Evolutionary conservation across 2,329 filamentous ascomycete genomes (phyloP).

Genomic region (Aureobasidium sp.): DNA sequence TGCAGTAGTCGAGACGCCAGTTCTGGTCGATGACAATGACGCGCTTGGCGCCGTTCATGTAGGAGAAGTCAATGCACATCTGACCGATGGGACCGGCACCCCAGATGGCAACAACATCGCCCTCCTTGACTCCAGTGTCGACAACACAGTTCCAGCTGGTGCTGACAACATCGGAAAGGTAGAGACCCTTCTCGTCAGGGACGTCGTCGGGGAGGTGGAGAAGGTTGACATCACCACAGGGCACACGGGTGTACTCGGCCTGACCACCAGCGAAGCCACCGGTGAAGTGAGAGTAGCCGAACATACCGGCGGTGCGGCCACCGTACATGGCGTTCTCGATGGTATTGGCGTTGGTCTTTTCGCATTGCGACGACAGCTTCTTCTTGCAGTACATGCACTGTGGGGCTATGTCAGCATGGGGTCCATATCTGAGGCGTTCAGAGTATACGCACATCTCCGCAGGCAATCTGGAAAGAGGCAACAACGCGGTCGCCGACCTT

Average conservation of each 20-base stretch:
- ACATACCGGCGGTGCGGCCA: constrained; percentile 61
- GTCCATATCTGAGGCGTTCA: not conserved
- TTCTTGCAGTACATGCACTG: constrained; percentile 70
- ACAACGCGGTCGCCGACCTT: constrained; percentile 58
- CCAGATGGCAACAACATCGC: constrained; percentile 75
- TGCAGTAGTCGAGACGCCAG: constrained; percentile 62
- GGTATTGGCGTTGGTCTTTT: constrained; percentile 69
- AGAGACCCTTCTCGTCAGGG: constrained; percentile 78
- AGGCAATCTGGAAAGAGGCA: constrained; percentile 78
- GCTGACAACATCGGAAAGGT: constrained; percentile 69
- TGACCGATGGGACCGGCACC: constrained; percentile 83
- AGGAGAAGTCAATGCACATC: constrained; percentile 62
- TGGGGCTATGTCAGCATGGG: not conserved
- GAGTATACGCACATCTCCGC: constrained; percentile 29
- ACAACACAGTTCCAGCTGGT: constrained; percentile 79
- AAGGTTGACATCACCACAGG: constrained; percentile 72
- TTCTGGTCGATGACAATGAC: constrained; percentile 76
- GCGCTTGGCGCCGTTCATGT: constrained; percentile 64
- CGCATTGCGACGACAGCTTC: constrained; percentile 73
- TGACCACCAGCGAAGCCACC: constrained; percentile 85
- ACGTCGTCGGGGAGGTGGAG: constrained; percentile 71
- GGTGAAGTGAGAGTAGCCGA: constrained; percentile 61
- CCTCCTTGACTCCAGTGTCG: constrained; percentile 72
- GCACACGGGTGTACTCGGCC: constrained; percentile 79
- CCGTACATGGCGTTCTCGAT: constrained; percentile 72